Evolutionary conservation across 768 basidiomycete species (phyloP).

Genomic region (Mycena olivaceomarginata): DNA sequence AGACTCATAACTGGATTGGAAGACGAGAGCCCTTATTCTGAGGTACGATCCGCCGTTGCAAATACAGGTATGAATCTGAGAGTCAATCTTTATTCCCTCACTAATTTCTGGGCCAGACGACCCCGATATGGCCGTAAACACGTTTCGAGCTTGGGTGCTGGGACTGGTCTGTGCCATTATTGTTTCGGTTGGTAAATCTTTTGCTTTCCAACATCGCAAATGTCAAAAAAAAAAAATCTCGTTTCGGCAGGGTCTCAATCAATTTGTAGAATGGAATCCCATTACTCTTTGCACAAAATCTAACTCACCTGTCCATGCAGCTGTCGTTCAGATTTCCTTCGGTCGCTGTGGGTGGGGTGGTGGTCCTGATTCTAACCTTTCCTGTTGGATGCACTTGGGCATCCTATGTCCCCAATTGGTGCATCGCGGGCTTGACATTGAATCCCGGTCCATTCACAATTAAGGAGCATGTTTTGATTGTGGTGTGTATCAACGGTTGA

Average conservation of each 20-base stretch:
- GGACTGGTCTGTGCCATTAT: constrained; percentile 73
- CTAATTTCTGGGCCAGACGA: constrained; percentile 80
- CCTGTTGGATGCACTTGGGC: constrained; percentile 80
- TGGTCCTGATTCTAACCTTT: constrained; percentile 83
- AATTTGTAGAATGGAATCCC: constrained; percentile 50
- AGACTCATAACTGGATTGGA: constrained; percentile 60
- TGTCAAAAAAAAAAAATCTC: neutral
- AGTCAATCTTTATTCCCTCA: constrained; percentile 60
- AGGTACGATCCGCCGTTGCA: constrained; percentile 82
- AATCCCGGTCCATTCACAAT: constrained; percentile 85
- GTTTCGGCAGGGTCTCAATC: constrained; percentile 67
- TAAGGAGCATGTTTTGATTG: constrained; percentile 75
- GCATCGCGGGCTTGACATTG: constrained; percentile 69
- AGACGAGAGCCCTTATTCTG: constrained; percentile 87
- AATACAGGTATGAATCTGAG: constrained; percentile 53
- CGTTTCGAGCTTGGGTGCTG: constrained; percentile 71
- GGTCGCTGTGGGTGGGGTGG: constrained; percentile 64
- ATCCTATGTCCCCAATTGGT: constrained; percentile 68
- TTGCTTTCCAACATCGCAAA: too few species aligned
- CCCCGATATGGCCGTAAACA: constrained; percentile 73
- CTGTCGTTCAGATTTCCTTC: constrained; percentile 56
- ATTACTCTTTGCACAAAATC: neutral
- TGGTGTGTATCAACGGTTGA: constrained; percentile 54
- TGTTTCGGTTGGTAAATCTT: constrained; percentile 60
- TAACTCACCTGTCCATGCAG: neutral